Evolutionary conservation across 164 flowering plant species (phyloP).

Genomic region (Aristolochia contorta): DNA sequence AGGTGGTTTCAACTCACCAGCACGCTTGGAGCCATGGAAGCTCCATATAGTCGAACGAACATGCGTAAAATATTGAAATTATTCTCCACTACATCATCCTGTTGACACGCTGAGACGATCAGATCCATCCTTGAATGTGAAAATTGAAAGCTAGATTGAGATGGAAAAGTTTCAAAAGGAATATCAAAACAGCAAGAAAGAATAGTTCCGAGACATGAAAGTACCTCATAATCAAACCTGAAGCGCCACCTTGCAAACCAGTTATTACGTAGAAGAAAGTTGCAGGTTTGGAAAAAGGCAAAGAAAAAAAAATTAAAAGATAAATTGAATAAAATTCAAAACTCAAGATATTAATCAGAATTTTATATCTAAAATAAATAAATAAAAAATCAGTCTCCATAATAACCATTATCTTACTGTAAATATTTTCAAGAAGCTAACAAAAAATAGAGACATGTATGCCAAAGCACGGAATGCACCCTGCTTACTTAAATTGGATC

Average conservation of each 20-base stretch:
- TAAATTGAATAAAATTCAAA: too few relatives aligned
- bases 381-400: too few relatives aligned
- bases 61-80: constrained; percentile 85
- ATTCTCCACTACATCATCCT: constrained; percentile 86
- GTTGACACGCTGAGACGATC: constrained; percentile 9
- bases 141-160: not conserved
- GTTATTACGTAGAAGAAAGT: constrained; percentile 8
- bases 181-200: not conserved
- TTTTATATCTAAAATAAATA: too few relatives aligned
- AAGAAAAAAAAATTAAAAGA: not conserved
- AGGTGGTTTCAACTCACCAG: constrained; percentile 38
- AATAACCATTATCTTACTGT: too few relatives aligned
- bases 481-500: too few relatives aligned
- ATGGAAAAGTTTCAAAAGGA: not conserved
- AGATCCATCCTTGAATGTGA: not conserved
- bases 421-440: too few relatives aligned
- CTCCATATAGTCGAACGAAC: constrained; percentile 82
- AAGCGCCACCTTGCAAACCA: constrained; percentile 13
- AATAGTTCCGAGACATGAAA: not conserved
- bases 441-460: too few relatives aligned
- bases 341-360: too few relatives aligned
- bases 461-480: too few relatives aligned
- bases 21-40: constrained; percentile 57
- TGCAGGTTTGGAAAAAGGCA: constrained; percentile 15
- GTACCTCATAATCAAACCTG: constrained; percentile 96